Conservation (phyloP, 306 rosid genomes). For the Cucurbita argyrosperma region DNA sequence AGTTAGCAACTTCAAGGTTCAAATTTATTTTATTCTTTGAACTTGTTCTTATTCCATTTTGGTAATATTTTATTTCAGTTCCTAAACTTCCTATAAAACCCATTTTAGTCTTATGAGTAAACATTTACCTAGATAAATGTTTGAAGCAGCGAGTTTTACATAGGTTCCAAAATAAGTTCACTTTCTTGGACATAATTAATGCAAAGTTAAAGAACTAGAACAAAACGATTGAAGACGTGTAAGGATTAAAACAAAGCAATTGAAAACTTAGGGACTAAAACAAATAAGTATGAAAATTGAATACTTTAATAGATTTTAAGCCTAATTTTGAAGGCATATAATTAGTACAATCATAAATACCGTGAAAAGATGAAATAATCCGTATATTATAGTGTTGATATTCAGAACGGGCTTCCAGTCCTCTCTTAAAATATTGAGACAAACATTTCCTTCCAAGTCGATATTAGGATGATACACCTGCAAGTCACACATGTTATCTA, state of each 20-base stretch:
- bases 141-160: neutral
- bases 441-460: constrained; percentile 58
- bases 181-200: neutral
- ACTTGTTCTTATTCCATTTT: neutral
- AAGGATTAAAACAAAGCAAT: neutral
- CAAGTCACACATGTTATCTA: neutral
- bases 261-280: neutral
- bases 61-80: neutral
- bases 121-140: neutral
- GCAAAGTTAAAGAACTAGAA: neutral
- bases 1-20: neutral
- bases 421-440: constrained; percentile 46
- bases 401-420: constrained; percentile 50
- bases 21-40: neutral
- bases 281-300: neutral
- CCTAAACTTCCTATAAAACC: neutral
- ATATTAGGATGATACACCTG: constrained; percentile 63
- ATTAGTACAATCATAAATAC: constrained; percentile 10
- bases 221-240: neutral
- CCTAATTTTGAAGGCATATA: neutral
- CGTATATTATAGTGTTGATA: constrained; percentile 36
- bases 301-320: neutral
- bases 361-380: constrained; percentile 41
- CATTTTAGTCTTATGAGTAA: neutral
- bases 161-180: neutral